Conservation (phyloP, 345 rosid species). For the Leavenworthia alabamica region DNA sequence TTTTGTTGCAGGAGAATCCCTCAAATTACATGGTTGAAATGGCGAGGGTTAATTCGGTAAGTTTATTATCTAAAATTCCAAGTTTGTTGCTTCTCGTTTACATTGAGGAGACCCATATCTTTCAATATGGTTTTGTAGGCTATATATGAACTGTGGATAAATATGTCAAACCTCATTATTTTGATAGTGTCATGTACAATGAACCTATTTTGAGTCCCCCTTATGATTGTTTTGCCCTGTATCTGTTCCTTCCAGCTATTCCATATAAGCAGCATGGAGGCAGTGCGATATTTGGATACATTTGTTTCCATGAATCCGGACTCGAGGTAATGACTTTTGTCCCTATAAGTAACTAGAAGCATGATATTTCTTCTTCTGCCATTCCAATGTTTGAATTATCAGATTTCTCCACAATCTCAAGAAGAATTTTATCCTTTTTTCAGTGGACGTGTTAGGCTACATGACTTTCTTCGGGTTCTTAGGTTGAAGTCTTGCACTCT, state of each 20-base stretch:
- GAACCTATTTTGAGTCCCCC: neutral
- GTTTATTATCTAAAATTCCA: slow-evolving; percentile 25
- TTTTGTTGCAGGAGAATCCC: slow-evolving; percentile 60
- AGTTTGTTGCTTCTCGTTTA: slow-evolving; percentile 16
- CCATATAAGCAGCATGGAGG: slow-evolving; percentile 70
- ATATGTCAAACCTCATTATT: neutral
- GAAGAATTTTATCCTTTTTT: slow-evolving; percentile 12
- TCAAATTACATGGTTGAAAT: slow-evolving; percentile 90
- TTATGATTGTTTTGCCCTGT: slow-evolving; percentile 20
- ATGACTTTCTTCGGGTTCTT: slow-evolving; percentile 52
- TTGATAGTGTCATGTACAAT: neutral
- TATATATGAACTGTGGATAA: neutral
- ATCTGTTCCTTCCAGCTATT: slow-evolving; percentile 48
- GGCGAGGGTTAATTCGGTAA: slow-evolving; percentile 82
- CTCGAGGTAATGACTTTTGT: slow-evolving; percentile 46
- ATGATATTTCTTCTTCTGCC: neutral
- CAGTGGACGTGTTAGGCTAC: slow-evolving; percentile 70
- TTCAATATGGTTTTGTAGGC: neutral
- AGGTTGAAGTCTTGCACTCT: slow-evolving; percentile 55
- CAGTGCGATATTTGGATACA: slow-evolving; percentile 67
- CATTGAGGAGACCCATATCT: neutral
- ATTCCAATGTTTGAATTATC: neutral
- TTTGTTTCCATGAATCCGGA: slow-evolving; percentile 86
- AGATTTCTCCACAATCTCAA: neutral
- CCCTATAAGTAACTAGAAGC: neutral